A percentile compares a stretch with the other conserved stretches of the same genome.
Evolutionary conservation across 495 filamentous ascomycete species (phyloP).

Genomic region (Neurospora sp.): DNA sequence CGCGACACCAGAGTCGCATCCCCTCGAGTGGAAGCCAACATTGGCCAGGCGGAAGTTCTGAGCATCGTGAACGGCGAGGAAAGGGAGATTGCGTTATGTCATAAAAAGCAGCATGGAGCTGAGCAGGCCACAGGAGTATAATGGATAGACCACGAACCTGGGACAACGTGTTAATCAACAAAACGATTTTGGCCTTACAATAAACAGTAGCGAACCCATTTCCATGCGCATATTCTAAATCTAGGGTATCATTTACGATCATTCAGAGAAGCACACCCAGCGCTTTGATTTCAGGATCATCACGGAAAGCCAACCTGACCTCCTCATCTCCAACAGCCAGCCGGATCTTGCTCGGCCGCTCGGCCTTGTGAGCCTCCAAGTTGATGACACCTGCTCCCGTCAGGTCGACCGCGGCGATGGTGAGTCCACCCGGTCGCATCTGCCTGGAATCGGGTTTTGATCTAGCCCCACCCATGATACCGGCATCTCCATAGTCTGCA

Average conservation of each 20-base stretch:
- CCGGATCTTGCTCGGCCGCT: slow-evolving; percentile 77
- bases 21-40: slow-evolving; percentile 86
- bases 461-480: slow-evolving; percentile 3
- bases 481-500: background rate
- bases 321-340: slow-evolving; percentile 84
- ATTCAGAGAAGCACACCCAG: slow-evolving; percentile 43
- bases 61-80: background rate
- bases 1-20: slow-evolving; percentile 85
- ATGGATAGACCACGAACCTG: background rate
- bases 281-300: slow-evolving; percentile 76
- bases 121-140: background rate
- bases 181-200: background rate
- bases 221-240: background rate
- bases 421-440: slow-evolving; percentile 53
- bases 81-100: background rate
- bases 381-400: slow-evolving; percentile 81
- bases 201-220: background rate
- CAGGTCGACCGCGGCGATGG: slow-evolving; percentile 65
- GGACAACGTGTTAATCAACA: background rate
- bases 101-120: background rate
- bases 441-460: slow-evolving; percentile 1
- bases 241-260: background rate
- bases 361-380: slow-evolving; percentile 65
- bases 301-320: slow-evolving; percentile 72
- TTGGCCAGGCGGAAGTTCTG: slow-evolving; percentile 45